phyloP scores from a whole-genome alignment of 164 flowering plant genomes.

The Annona cherimola region DNA sequence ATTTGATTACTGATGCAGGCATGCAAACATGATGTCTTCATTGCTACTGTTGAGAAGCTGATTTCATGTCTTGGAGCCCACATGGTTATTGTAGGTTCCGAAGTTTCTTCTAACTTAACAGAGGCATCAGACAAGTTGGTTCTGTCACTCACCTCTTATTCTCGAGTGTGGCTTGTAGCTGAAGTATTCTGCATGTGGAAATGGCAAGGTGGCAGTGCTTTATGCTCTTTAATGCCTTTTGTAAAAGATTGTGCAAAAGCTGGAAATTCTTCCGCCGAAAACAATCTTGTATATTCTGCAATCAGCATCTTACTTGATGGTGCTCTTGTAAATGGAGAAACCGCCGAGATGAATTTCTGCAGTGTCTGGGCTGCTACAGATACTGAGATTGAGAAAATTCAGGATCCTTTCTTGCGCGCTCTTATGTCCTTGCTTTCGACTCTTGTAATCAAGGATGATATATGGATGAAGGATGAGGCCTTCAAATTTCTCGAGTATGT shows the following conservation, averaged over 20 bases:
- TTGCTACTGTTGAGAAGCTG: slow-evolving; percentile 59
- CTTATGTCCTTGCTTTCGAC: slow-evolving; percentile 48
- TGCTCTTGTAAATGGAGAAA: slow-evolving; percentile 57
- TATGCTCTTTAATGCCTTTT: slow-evolving; percentile 59
- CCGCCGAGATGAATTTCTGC: slow-evolving; percentile 20
- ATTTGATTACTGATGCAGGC: slow-evolving; percentile 33
- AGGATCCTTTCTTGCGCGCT: slow-evolving; percentile 76
- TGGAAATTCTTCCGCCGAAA: slow-evolving; percentile 15
- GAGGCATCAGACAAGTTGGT: slow-evolving; percentile 24
- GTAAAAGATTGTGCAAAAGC: slow-evolving; percentile 39
- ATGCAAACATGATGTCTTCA: slow-evolving; percentile 32
- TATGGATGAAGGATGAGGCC: slow-evolving; percentile 62
- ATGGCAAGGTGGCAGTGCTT: slow-evolving; percentile 77
- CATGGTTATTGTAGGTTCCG: slow-evolving; percentile 45
- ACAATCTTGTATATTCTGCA: slow-evolving; percentile 46
- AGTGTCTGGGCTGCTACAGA: slow-evolving; percentile 35
- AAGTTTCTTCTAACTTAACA: slow-evolving; percentile 3
- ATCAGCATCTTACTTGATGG: slow-evolving; percentile 68
- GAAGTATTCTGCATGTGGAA: slow-evolving; percentile 91
- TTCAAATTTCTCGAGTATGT: slow-evolving; percentile 37
- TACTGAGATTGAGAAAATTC: slow-evolving; percentile 51
- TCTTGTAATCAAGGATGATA: slow-evolving; percentile 42
- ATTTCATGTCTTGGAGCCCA: slow-evolving; percentile 50
- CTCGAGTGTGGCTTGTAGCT: slow-evolving; percentile 85
- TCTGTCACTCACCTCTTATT: slow-evolving; percentile 15